These are phyloP conservation scores for Coniochaeta pulveracea DNA, from an alignment of 2,329 filamentous ascomycete genomes.

Conservation along the genomic window DNA sequence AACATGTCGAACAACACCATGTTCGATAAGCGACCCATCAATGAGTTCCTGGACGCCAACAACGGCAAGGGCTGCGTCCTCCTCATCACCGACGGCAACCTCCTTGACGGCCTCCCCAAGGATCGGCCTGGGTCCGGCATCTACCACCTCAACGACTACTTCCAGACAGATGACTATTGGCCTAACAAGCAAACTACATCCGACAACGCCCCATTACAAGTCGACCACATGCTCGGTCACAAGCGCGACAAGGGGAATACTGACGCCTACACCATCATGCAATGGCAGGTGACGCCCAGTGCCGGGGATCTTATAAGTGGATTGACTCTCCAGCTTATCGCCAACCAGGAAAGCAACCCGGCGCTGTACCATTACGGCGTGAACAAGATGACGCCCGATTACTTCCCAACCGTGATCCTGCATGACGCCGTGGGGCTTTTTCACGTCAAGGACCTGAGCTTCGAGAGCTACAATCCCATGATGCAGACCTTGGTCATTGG, in stretches of 20 bases:
- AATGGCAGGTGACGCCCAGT: constrained; percentile 19
- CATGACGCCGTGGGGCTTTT: constrained; percentile 8
- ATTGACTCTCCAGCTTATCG: constrained; percentile 17
- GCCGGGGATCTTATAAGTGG: constrained; percentile 12
- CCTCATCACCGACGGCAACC: constrained; percentile 16
- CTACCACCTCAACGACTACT: constrained; percentile 13
- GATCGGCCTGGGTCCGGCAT: constrained; percentile 18
- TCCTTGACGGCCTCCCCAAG: constrained; percentile 9
- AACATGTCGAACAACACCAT: constrained; percentile 12
- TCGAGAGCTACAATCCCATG: too few relatives aligned
- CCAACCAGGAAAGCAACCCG: constrained; percentile 20
- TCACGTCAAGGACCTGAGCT: constrained; percentile 1
- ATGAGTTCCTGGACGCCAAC: constrained; percentile 19
- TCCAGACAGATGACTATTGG: constrained; percentile 18
- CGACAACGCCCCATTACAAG: constrained; percentile 4
- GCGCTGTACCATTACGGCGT: constrained; percentile 21
- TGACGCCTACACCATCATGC: too few relatives aligned
- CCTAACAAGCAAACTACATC: constrained; percentile 11
- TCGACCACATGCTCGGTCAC: background rate
- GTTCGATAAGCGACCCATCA: constrained; percentile 14
- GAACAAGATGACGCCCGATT: constrained; percentile 10
- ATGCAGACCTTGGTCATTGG: too few relatives aligned
- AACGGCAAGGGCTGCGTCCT: constrained; percentile 21
- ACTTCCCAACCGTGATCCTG: constrained; percentile 11
- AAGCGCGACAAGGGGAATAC: too few relatives aligned